Base-by-base conservation (phyloP, 192 early-diverging fungal species). In the Dimargaris xerosporica region DNA sequence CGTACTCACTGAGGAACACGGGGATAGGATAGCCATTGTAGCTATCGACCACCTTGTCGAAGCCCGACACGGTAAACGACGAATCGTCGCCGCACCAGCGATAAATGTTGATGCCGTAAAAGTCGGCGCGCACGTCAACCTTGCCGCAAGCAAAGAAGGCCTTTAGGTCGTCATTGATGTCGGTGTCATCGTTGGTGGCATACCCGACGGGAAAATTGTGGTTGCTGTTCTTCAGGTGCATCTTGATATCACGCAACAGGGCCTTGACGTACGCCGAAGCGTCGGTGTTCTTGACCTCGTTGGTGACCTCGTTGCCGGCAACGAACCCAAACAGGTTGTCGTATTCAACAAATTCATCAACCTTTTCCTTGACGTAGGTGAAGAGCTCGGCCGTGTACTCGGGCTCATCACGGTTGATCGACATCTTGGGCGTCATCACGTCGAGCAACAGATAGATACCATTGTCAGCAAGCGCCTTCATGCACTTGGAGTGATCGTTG, bases 361-460 rank as follows among this genome's bases (percentile, higher is more conserved):
- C 79, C 44, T 83, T 83, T 21, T 65, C 60, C 48, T 69, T 71
- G 61, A 74, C 81, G 61, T 80, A 75, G 53, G 71, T 78, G 61
- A 79, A 79, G 41, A 85, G 69, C 26, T 70, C 64, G 30, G 69
- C 69, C 61, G 76, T 70, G 65, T 84, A 88, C 34, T 70, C 65
- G n/a, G 87, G 85, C 39, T 69, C 56, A 48, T 67, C 71, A 43
- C 87, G 87, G 64, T 86, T 80, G 65, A 89, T 80, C 13, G 82
- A 74, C 53, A 78, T 65, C 26, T 70, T 76, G 45, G 82, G 80
- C 1, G 74, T 75, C 53, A 71, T 69, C 48, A 88, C 67, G 71
- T 88, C 87, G 11, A 87, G 72, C 50, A 90, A 65, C 25, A 88
- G 73, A 62, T 90, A 90, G 53, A 90, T 86, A 10, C 84, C 82